Evolutionary conservation across 371 early-diverging fungal genomes (phyloP).

Genomic region (Mortierella sp.): DNA sequence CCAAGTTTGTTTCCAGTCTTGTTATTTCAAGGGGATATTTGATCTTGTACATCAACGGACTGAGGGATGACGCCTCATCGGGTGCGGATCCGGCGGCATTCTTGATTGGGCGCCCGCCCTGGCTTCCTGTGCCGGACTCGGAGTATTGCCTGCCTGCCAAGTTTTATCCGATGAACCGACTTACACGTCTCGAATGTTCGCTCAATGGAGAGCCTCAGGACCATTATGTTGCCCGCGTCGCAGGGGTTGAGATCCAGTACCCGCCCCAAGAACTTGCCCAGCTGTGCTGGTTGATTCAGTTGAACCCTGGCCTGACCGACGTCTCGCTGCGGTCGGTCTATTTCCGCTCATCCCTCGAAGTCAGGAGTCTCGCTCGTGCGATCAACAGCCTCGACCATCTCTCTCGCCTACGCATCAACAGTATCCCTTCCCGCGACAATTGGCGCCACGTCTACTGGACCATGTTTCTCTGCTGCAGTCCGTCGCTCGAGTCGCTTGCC

Average conservation of each 20-base stretch:
- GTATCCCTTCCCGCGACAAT: background rate
- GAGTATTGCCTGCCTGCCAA: background rate
- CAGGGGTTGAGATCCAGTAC: background rate
- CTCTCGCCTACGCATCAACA: background rate
- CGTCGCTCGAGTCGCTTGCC: background rate
- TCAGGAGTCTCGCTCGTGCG: conserved; percentile 1
- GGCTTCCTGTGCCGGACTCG: background rate
- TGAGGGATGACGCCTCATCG: background rate
- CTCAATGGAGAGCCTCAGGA: background rate
- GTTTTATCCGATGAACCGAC: conserved; percentile 1
- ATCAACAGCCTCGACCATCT: background rate
- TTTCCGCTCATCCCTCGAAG: background rate
- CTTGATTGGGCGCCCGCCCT: background rate
- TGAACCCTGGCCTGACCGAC: background rate
- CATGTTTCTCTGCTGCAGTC: background rate
- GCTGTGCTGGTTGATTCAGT: background rate
- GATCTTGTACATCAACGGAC: background rate
- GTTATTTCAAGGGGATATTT: background rate
- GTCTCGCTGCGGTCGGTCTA: background rate
- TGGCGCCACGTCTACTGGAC: conserved; percentile 1
- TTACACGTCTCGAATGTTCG: background rate
- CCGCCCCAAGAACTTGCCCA: background rate
- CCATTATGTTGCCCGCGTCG: background rate
- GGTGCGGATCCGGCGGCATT: background rate
- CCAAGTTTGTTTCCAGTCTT: background rate